These are phyloP conservation scores for Datisca glomerata DNA, from an alignment of 306 rosid genomes.

Conservation along the genomic window DNA sequence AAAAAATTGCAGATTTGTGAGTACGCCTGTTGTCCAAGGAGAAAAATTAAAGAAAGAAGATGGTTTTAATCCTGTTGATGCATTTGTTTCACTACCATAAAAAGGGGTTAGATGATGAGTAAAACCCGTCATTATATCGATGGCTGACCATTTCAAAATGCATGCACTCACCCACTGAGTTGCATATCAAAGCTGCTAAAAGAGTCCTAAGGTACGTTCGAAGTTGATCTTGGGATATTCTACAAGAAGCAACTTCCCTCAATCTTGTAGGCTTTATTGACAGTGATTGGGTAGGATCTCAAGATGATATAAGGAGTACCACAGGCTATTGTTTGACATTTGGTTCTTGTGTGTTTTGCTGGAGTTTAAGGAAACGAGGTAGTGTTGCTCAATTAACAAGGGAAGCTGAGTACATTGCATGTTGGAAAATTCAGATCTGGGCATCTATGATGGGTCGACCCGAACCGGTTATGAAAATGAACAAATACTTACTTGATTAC, in stretches of 20 bases:
- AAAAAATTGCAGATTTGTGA: background rate
- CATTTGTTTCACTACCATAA: no score
- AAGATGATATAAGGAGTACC: slow-evolving; percentile 1
- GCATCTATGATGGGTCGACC: no score
- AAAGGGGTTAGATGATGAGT: no score
- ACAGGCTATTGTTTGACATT: background rate
- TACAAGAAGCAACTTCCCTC: background rate
- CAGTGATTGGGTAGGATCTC: background rate
- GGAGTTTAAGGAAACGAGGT: background rate
- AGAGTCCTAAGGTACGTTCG: background rate
- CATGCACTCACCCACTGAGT: background rate
- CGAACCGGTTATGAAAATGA: no score
- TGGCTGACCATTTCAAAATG: background rate
- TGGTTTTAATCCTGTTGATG: background rate
- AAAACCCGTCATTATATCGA: no score
- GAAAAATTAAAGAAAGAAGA: background rate
- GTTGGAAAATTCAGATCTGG: no score
- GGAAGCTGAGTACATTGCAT: background rate
- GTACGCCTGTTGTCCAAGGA: background rate
- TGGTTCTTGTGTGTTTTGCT: background rate
- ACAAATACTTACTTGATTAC: no score
- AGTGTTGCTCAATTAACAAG: background rate
- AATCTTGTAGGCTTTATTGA: background rate
- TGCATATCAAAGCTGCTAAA: background rate
- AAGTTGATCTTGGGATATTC: background rate